These are phyloP conservation scores for Euphorbia pulcherrima DNA, from an alignment of 345 rosid species.

Conservation along the genomic window DNA sequence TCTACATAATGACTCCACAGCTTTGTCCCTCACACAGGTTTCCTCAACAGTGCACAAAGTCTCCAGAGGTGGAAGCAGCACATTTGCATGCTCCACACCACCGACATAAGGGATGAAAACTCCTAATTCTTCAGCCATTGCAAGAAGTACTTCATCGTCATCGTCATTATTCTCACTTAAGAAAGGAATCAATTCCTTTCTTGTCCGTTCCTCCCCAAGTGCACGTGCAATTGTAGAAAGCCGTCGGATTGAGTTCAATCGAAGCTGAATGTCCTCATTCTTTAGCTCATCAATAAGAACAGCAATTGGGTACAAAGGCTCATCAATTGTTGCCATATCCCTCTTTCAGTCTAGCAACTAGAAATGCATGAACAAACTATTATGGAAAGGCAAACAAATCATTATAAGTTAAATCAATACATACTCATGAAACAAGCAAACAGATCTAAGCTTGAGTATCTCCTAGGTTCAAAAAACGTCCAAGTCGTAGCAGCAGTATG, in stretches of 20 bases:
- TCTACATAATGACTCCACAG: conserved; percentile 76
- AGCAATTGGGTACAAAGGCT: conserved; percentile 85
- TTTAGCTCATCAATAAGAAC: conserved; percentile 86
- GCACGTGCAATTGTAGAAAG: conserved; percentile 93
- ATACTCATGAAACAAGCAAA: not conserved
- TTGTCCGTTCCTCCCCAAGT: conserved; percentile 88
- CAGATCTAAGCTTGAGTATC: not conserved
- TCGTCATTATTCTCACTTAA: conserved; percentile 91
- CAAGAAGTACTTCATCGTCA: conserved; percentile 95
- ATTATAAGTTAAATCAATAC: not conserved
- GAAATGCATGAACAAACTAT: not conserved
- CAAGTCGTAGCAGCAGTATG: not conserved
- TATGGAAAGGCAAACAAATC: not conserved
- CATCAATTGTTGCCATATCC: conserved; percentile 71
- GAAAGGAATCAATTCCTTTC: conserved; percentile 88
- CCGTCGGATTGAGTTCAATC: conserved; percentile 82
- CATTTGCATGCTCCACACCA: conserved; percentile 76
- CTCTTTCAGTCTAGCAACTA: not conserved
- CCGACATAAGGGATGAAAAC: conserved; percentile 90
- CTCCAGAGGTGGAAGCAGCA: conserved; percentile 74
- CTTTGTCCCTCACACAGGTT: conserved; percentile 88
- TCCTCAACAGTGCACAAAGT: conserved; percentile 87
- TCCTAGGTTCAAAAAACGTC: too few species aligned
- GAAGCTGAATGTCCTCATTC: conserved; percentile 92
- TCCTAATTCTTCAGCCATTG: conserved; percentile 88